Evolutionary conservation across 2,329 filamentous ascomycete genomes (phyloP).

Genomic region (Mycosphaerella arachidis): DNA sequence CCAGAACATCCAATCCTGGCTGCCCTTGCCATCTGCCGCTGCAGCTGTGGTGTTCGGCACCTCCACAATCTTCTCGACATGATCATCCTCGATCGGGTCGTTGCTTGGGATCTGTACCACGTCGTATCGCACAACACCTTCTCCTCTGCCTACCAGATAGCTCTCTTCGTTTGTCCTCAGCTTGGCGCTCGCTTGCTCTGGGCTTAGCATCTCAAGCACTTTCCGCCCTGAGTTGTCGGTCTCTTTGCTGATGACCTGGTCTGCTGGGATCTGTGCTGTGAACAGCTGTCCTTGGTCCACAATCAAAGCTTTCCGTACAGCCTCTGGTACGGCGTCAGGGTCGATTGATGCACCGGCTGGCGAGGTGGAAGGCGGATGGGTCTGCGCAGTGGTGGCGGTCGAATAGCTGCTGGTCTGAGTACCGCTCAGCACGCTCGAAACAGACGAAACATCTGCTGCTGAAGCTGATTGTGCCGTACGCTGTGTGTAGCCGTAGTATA

Average conservation of each 20-base stretch:
- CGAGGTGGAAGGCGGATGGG: conserved; percentile 9
- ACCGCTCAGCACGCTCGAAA: conserved; percentile 15
- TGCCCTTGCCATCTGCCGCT: conserved; percentile 51
- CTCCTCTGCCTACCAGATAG: conserved; percentile 80
- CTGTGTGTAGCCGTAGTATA: conserved; percentile 65
- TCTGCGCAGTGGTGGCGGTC: conserved; percentile 21
- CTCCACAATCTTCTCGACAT: conserved; percentile 96
- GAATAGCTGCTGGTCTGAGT: conserved; percentile 34
- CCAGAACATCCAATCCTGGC: conserved; percentile 99
- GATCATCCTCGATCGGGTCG: conserved; percentile 96
- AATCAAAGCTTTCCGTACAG: conserved; percentile 64
- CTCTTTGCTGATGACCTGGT: conserved; percentile 82
- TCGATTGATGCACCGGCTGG: conserved; percentile 18
- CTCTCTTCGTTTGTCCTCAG: conserved; percentile 86
- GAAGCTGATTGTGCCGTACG: conserved; percentile 9
- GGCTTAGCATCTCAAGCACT: conserved; percentile 92
- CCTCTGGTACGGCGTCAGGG: conserved; percentile 48
- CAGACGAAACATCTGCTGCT: conserved; percentile 13
- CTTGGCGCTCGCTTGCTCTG: conserved; percentile 88
- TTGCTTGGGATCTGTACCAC: conserved; percentile 93
- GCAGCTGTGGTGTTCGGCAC: conserved; percentile 61
- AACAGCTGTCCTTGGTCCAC: conserved; percentile 88
- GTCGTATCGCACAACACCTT: conserved; percentile 91
- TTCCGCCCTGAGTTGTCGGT: conserved; percentile 78
- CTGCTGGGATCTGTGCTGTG: conserved; percentile 77